Evolutionary conservation across 805 yeast species (phyloP).

Genomic region (Saccharomycopsis guyanensis): DNA sequence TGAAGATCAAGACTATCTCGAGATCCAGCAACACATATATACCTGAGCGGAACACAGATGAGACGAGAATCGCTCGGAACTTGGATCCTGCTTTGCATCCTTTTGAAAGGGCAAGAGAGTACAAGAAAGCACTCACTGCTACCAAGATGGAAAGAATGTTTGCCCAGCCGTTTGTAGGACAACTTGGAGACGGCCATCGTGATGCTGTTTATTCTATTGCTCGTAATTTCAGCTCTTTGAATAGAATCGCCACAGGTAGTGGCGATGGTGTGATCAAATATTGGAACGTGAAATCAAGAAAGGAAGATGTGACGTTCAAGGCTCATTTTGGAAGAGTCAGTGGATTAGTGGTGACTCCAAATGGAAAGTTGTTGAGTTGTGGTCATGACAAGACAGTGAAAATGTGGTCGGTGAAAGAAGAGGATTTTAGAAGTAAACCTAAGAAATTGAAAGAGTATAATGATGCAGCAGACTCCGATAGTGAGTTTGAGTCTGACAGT

Average conservation of each 20-base stretch:
- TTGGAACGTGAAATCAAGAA: conserved; percentile 76
- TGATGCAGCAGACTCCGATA: conserved; percentile 7
- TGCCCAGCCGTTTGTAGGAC: conserved; percentile 96
- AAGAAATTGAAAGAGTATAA: conserved; percentile 12
- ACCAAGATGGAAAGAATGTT: conserved; percentile 94
- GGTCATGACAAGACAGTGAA: conserved; percentile 81
- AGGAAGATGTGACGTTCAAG: conserved; percentile 66
- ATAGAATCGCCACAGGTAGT: conserved; percentile 80
- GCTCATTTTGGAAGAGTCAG: conserved; percentile 89
- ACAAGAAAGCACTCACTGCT: conserved; percentile 89
- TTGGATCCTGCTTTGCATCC: conserved; percentile 93
- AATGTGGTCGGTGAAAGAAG: conserved; percentile 70
- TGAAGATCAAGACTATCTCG: conserved; percentile 83
- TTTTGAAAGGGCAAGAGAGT: conserved; percentile 94
- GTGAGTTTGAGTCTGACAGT: conserved; percentile 24
- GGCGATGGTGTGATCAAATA: conserved; percentile 94
- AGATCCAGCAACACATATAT: conserved; percentile 88
- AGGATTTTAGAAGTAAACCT: conserved; percentile 32
- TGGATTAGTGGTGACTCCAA: conserved; percentile 73
- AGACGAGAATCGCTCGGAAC: conserved; percentile 79
- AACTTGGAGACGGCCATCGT: conserved; percentile 87
- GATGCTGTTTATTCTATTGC: conserved; percentile 91
- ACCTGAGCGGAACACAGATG: conserved; percentile 87
- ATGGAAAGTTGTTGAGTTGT: conserved; percentile 64
- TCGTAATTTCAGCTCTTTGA: conserved; percentile 60